These are phyloP conservation scores for Agarophyton chilense DNA, from an alignment of 23 red algal species.

Conservation along the genomic window DNA sequence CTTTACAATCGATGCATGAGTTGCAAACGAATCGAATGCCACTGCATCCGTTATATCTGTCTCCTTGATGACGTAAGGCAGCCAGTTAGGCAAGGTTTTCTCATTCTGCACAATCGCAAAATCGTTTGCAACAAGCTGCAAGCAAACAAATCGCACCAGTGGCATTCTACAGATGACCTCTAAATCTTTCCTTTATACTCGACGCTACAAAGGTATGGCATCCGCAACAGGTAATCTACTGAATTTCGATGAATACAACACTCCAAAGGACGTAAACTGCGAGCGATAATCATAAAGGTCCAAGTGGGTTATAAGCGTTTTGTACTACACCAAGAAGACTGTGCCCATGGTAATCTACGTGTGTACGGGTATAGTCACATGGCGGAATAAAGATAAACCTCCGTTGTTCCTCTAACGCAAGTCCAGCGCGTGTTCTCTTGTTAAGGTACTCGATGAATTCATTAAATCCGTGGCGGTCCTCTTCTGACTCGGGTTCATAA, in stretches of 20 bases:
- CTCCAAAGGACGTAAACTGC: neutral
- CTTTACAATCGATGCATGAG: too few relatives aligned
- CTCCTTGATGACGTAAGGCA: too few relatives aligned
- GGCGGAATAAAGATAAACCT: conserved; percentile 99
- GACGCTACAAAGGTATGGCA: neutral
- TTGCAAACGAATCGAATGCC: too few relatives aligned
- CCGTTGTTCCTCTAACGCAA: conserved; percentile 92
- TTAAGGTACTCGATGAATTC: conserved; percentile 97
- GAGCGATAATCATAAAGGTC: neutral
- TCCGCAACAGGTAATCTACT: neutral
- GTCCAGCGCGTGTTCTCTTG: conserved; percentile 83
- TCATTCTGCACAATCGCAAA: too few relatives aligned
- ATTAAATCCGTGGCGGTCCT: conserved; percentile 80
- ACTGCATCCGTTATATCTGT: too few relatives aligned
- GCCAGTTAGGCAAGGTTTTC: too few relatives aligned
- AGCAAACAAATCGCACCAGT: too few relatives aligned
- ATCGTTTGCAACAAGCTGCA: too few relatives aligned
- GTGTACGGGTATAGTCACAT: conserved; percentile 83
- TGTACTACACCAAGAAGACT: conserved; percentile 95
- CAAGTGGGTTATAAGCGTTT: conserved; percentile 78
- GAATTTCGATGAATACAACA: neutral
- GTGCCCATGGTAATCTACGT: conserved; percentile 75
- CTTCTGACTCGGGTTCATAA: conserved; percentile 89
- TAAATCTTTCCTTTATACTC: neutral
- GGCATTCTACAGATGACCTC: neutral